phyloP scores from a whole-genome alignment of 129 eudicot genomes.

The Saposhnikovia divaricata region DNA sequence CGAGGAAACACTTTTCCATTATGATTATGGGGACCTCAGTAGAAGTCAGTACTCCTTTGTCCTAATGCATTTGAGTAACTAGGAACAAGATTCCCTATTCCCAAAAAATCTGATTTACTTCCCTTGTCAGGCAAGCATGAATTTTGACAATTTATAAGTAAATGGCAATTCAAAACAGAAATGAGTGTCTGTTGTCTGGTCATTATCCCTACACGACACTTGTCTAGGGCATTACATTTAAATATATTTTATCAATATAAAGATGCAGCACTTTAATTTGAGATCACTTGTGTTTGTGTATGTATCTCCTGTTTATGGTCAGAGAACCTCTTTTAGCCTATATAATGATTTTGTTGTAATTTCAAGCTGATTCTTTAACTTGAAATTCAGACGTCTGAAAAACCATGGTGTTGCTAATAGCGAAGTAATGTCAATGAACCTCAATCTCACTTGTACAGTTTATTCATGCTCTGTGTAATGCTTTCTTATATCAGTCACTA shows the following conservation, averaged over 20 bases:
- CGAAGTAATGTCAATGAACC: slow-evolving; percentile 55
- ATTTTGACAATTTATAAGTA: background rate
- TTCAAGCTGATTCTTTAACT: slow-evolving; percentile 39
- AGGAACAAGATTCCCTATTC: background rate
- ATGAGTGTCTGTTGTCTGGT: too few relatives aligned
- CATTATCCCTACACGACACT: background rate
- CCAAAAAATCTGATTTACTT: too few relatives aligned
- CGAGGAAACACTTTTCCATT: background rate
- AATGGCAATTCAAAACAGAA: background rate
- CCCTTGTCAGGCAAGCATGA: background rate
- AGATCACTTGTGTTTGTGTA: background rate
- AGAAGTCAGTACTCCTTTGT: background rate
- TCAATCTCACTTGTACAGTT: slow-evolving; percentile 8
- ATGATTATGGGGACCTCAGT: background rate
- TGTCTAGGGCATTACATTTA: background rate
- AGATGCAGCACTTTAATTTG: background rate
- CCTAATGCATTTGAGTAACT: background rate
- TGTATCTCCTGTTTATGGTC: background rate
- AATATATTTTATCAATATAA: background rate
- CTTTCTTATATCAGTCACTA: background rate
- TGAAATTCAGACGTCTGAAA: slow-evolving; percentile 54
- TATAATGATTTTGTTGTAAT: background rate
- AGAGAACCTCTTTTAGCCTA: background rate
- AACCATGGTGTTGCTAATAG: slow-evolving; percentile 55
- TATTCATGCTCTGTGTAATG: background rate